These are phyloP conservation scores for Aspergillus novofumigatus DNA, from an alignment of 2,329 filamentous ascomycete species.

Conservation along the genomic window DNA sequence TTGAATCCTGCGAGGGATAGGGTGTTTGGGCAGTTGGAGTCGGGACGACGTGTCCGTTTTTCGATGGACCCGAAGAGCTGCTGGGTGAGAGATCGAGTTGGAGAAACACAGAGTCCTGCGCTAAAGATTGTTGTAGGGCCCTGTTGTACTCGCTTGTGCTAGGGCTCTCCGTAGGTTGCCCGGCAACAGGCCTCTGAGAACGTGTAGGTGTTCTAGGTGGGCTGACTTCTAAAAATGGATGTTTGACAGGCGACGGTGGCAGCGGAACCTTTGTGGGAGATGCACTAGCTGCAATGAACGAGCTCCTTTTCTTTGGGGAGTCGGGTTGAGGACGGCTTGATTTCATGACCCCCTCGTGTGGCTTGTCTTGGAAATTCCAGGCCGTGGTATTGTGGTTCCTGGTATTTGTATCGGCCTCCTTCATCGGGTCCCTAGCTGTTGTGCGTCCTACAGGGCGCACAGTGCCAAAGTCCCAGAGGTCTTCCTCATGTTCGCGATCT, in stretches of 20 bases:
- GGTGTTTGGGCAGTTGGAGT: slow-evolving; percentile 23
- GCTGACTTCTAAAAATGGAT: slow-evolving; percentile 47
- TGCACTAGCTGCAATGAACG: slow-evolving; percentile 25
- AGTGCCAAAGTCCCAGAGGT: slow-evolving; percentile 98
- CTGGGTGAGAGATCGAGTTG: slow-evolving; percentile 30
- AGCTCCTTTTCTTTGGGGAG: slow-evolving; percentile 53
- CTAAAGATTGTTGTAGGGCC: slow-evolving; percentile 39
- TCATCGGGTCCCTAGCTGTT: slow-evolving; percentile 66
- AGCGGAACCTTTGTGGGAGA: slow-evolving; percentile 61
- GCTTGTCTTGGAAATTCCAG: slow-evolving; percentile 28
- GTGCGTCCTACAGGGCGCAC: slow-evolving; percentile 73
- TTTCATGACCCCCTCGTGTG: slow-evolving; percentile 25
- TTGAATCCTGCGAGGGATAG: slow-evolving; percentile 24
- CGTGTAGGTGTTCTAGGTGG: slow-evolving; percentile 46
- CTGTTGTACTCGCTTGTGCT: slow-evolving; percentile 39
- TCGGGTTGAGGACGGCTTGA: slow-evolving; percentile 49
- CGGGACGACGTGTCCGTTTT: slow-evolving; percentile 9
- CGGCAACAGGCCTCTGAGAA: slow-evolving; percentile 38
- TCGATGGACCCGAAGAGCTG: slow-evolving; percentile 13
- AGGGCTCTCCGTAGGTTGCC: slow-evolving; percentile 31
- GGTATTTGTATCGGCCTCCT: slow-evolving; percentile 75
- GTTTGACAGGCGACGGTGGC: slow-evolving; percentile 56
- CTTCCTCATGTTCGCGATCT: slow-evolving; percentile 58
- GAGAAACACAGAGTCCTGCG: slow-evolving; percentile 39
- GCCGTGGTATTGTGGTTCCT: slow-evolving; percentile 49